These are phyloP conservation scores for Ceratorhiza oryzae-sativae DNA, from an alignment of 1,284 basidiomycete genomes.

Conservation along the genomic window DNA sequence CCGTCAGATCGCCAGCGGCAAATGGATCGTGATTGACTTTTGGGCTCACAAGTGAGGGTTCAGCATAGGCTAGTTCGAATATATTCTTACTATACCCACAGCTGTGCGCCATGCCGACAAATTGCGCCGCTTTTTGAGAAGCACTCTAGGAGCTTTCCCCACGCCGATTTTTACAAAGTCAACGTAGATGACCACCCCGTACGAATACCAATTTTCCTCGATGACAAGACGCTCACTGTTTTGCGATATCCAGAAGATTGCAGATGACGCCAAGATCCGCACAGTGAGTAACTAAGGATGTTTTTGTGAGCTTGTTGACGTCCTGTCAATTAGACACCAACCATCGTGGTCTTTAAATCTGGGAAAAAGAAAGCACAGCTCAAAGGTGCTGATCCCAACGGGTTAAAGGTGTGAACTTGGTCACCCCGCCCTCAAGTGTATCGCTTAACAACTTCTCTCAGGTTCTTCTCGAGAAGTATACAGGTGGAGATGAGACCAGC, in stretches of 20 bases:
- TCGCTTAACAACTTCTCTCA: background rate
- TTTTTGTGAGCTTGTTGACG: constrained; percentile 93
- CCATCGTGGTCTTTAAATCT: constrained; percentile 76
- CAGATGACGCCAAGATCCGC: constrained; percentile 73
- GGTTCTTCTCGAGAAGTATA: constrained; percentile 36
- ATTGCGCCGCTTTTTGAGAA: constrained; percentile 41
- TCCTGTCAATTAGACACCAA: constrained; percentile 87
- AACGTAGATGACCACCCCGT: constrained; percentile 38
- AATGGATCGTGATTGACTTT: constrained; percentile 30
- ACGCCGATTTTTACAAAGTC: constrained; percentile 39
- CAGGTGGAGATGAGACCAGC: background rate
- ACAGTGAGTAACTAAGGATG: constrained; percentile 56
- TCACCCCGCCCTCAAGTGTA: too few species aligned
- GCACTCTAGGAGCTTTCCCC: constrained; percentile 21
- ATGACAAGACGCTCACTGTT: background rate
- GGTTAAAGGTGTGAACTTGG: constrained; percentile 52
- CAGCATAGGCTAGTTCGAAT: background rate
- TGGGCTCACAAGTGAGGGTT: constrained; percentile 34
- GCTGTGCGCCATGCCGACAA: constrained; percentile 36
- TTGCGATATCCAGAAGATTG: constrained; percentile 53
- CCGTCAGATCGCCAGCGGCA: constrained; percentile 25
- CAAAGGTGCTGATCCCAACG: constrained; percentile 65
- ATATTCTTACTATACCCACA: background rate
- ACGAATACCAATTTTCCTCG: background rate
- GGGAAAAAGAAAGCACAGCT: constrained; percentile 68